phyloP scores from a whole-genome alignment of 139 green algal species.

The Chlorokybus atmophyticus region DNA sequence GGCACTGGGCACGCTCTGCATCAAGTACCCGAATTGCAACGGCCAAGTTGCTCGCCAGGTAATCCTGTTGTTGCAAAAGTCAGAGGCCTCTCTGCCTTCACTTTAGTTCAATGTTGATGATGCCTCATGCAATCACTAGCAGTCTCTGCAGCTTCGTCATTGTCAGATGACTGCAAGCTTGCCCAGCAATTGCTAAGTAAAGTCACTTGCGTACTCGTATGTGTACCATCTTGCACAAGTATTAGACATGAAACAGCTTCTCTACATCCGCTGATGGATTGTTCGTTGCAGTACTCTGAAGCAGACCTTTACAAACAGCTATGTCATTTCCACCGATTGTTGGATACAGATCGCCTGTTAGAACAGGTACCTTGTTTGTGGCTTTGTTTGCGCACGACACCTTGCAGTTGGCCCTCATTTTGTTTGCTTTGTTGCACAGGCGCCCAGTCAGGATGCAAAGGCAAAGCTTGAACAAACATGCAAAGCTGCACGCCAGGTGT shows the following conservation, averaged over 20 bases:
- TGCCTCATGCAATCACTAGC: neutral
- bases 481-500: neutral
- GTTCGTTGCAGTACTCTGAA: conserved; percentile 18
- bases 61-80: neutral
- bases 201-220: neutral
- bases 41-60: conserved; percentile 14
- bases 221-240: neutral
- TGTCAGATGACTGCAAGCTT: neutral
- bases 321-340: conserved; percentile 17
- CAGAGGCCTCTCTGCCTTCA: neutral
- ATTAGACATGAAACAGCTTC: neutral
- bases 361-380: conserved; percentile 11
- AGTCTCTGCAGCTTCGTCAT: neutral
- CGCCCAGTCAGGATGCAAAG: neutral
- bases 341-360: conserved; percentile 8
- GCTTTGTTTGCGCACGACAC: neutral
- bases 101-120: neutral
- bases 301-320: conserved; percentile 30
- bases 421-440: neutral
- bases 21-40: conserved; percentile 19
- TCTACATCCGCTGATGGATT: neutral
- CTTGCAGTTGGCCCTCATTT: neutral
- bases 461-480: neutral
- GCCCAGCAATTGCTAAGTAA: neutral
- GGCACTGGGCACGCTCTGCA: conserved; percentile 6